Conservation (phyloP, 345 rosid species). For the Eucalyptus sideroxylon region DNA sequence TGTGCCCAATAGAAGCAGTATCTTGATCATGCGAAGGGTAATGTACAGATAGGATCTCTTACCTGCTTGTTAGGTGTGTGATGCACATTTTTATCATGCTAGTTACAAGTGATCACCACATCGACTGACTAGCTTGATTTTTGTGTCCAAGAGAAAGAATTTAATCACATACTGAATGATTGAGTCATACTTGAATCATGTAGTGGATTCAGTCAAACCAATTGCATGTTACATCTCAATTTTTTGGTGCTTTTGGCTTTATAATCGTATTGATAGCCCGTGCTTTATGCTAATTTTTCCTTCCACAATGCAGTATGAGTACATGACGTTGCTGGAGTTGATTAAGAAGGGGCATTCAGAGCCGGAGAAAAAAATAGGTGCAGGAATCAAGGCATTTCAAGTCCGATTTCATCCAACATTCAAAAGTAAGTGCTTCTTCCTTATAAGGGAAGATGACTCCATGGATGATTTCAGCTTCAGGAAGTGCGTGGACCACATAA, state of each 20-base stretch:
- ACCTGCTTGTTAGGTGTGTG: background rate
- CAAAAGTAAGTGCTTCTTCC: conserved; percentile 77
- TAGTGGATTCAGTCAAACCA: background rate
- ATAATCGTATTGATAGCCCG: background rate
- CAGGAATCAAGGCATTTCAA: conserved; percentile 64
- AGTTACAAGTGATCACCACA: background rate
- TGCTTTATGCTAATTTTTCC: background rate
- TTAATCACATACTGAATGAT: background rate
- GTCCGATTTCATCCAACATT: conserved; percentile 61
- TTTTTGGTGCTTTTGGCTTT: background rate
- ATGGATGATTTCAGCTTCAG: conserved; percentile 93
- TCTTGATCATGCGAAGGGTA: background rate
- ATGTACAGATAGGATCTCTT: background rate
- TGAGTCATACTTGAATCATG: background rate
- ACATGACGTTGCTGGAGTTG: conserved; percentile 59
- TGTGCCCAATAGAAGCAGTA: background rate
- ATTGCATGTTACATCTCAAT: background rate
- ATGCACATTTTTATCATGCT: background rate
- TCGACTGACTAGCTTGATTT: background rate
- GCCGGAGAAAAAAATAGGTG: conserved; percentile 70
- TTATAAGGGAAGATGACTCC: conserved; percentile 58
- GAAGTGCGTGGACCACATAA: conserved; percentile 85
- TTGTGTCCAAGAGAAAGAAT: background rate
- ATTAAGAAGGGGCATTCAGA: conserved; percentile 77
- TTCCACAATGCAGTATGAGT: conserved; percentile 48